Evolutionary conservation across 805 yeast genomes (phyloP), one percentile per base, ranked within the genome.

Genomic region (Candida pseudofarinosa): DNA sequence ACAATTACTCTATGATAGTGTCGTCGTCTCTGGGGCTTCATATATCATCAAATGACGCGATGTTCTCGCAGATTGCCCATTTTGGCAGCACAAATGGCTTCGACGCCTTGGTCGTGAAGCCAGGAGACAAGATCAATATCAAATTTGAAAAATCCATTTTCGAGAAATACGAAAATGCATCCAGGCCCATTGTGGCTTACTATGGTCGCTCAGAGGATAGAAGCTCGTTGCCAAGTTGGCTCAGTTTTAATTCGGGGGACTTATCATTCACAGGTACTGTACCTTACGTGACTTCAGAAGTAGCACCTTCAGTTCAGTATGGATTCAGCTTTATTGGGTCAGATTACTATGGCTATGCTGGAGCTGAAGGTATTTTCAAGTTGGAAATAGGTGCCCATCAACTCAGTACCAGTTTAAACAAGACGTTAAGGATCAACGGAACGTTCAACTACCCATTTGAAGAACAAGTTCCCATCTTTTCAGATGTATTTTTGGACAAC

Each of bases 171-270:
- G 41, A 63, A 13, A 65, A 67, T 36, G 74, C 82, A 3, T 63
- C 69, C 20, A 64, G 77, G 42, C 56, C 69, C 2, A 77, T 85
- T 26, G 71, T 76, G 14, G 81, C 83, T 6, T 88, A 85, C 65
- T 85, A 87, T 56, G 97, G 97, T 16, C 76, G 85, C 49, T 80
- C 90, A n/a, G 65, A 73, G 12, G 88, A 87, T 60, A 79, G 90
- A 58, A 77, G 96, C 1, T 91, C 99, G 2, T 71, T 93, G 43
- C 99, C 99, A 32, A 83, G 80, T 56, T 93, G 99, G 98, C 69
- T 88, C 40, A 63, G 66, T 41, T 93, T 91, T 58, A 82, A 88
- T 55, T 54, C 75, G 4, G 67, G 69, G 42, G 69, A 72, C 32
- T 67, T 88, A 49, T 76, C 85, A 16, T 91, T 89, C 62, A 72